Evolutionary conservation across 306 rosid species (phyloP), one percentile per base, ranked within the genome.

Genomic region (Lotus japonicus): DNA sequence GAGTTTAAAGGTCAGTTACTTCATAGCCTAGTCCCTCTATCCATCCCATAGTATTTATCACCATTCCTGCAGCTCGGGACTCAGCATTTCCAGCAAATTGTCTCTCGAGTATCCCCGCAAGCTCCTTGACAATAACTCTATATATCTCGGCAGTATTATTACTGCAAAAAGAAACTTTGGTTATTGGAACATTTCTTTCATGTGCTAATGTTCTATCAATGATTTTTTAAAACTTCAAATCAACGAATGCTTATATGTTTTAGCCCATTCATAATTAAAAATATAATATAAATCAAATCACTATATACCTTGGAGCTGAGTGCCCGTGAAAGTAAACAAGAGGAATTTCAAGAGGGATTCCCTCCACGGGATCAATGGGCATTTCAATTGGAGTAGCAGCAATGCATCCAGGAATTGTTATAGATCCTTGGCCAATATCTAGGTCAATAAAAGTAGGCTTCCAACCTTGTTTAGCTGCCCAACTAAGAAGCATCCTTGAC

Each of bases 41-140:
- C 99, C 99, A 94, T 45, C 99, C 99, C 99, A 94, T 90, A 36
- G 99, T 94, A 81, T 94, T 94, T 77, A 94, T 85, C 60, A 94
- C 97, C 97, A 94, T 82, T 45, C 99, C 99, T 9, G 99, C 88
- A 78, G 99, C 97, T 81, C 82, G 85, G 64, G 95, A 88, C 77
- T 94, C 97, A 63, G 89, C 71, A 77, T 82, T 94, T 69, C 92
- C 91, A 66, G 92, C 13, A 78, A 94, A 82, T 63, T 90, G 99
- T 66, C 85, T 86, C 83, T 88, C 99, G 52, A 90, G 81, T 78
- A 90, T 82, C 53, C 84, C 88, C 17, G 97, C 75, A 36, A 94
- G 96, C 87, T 90, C 99, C 83, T 86, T 94, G 44, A 88, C 99
- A 45, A 90, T 84, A 63, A 88, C 90, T 85, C 84, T 88, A 81